phyloP scores from a whole-genome alignment of 176 grass and related monocot species.

The Rhipidocladum racemiflorum region DNA sequence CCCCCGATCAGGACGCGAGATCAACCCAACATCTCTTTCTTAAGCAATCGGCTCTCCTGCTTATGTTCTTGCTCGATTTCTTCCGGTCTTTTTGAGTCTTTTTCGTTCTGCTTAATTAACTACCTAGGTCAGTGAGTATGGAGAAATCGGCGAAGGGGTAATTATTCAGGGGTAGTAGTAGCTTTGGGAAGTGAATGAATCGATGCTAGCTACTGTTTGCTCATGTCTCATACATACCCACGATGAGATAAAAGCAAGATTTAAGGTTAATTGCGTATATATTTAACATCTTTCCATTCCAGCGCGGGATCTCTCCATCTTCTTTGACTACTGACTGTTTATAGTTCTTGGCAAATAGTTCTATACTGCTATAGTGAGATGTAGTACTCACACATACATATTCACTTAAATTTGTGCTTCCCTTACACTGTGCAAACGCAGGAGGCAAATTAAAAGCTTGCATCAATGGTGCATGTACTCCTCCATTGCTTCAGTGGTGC shows the following conservation, averaged over 20 bases:
- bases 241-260: constrained; percentile 13
- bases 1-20: too few species aligned
- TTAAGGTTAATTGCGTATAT: constrained; percentile 1
- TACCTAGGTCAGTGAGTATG: constrained; percentile 28
- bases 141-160: constrained; percentile 6
- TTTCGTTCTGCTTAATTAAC: constrained; percentile 18
- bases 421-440: constrained; percentile 37
- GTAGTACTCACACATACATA: constrained; percentile 4
- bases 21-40: too few species aligned
- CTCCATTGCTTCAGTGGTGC: constrained; percentile 8
- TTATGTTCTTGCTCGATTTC: constrained; percentile 14
- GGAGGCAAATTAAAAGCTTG: constrained; percentile 42
- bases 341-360: constrained; percentile 13
- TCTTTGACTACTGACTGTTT: constrained; percentile 5
- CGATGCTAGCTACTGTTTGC: not conserved
- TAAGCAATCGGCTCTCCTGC: not conserved
- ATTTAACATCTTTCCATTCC: constrained; percentile 17
- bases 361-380: not conserved
- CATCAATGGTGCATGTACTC: constrained; percentile 36
- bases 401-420: constrained; percentile 33
- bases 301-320: constrained; percentile 2
- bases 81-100: not conserved
- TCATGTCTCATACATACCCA: constrained; percentile 17
- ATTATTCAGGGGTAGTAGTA: constrained; percentile 2
- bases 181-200: not conserved